phyloP scores from a whole-genome alignment of 352 stramenopile genomes.

The Globisporangium perplexum region DNA sequence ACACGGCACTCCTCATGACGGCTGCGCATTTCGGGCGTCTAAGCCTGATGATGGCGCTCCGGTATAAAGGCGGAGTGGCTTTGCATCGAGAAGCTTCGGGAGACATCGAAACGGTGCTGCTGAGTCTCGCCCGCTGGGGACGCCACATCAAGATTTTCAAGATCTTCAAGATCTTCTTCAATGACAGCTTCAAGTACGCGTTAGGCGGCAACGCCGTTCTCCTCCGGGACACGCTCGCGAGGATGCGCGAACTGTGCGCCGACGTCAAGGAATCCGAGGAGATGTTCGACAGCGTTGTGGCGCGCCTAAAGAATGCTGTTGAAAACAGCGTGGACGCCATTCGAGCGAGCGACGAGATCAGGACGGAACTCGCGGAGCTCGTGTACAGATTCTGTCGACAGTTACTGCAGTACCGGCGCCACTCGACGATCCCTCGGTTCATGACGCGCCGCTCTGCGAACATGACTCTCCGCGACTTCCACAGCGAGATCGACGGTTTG shows the following conservation, averaged over 20 bases:
- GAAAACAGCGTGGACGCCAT: background rate
- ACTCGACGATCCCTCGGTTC: slow-evolving; percentile 1
- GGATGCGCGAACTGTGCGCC: background rate
- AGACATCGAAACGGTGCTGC: slow-evolving; percentile 4
- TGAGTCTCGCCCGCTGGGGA: background rate
- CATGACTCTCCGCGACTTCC: background rate
- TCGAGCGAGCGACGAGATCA: background rate
- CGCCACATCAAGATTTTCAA: too few species aligned
- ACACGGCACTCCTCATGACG: background rate
- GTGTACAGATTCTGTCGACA: slow-evolving; percentile 2
- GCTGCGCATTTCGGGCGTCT: background rate
- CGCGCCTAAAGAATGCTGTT: background rate
- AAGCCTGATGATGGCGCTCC: background rate
- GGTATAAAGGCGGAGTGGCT: background rate
- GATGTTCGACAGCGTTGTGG: background rate
- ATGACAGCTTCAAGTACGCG: background rate
- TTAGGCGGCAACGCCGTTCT: background rate
- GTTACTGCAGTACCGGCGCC: background rate
- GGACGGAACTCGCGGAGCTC: background rate
- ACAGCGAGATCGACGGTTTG: slow-evolving; percentile 6
- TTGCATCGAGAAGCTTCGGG: background rate
- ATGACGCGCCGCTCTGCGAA: background rate
- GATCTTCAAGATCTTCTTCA: background rate
- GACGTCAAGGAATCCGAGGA: background rate
- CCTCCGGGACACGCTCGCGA: background rate